Base-by-base conservation (phyloP, 2,329 filamentous ascomycete species). In the Microcyclosporella mali region DNA sequence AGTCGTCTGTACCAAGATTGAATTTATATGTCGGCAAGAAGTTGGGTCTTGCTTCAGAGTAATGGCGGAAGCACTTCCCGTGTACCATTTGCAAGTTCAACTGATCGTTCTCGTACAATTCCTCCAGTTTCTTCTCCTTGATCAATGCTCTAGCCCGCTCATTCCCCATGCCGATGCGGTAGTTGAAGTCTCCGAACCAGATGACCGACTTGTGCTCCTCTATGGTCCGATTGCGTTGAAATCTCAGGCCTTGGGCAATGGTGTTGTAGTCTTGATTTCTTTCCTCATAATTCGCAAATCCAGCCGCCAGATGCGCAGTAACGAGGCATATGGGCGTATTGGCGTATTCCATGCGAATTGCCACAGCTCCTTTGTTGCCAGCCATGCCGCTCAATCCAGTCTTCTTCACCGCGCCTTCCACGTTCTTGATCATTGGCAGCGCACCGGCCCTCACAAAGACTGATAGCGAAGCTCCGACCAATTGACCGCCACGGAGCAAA, bases 131-230 rank as follows among this genome's bases (percentile, higher is more conserved):
- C 18, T 78, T 72, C 41, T 77, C 74, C 55, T 82, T 77, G 41
- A 95, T 79, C 8, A 94, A 70, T 25, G 81, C 77, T 52, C 85
- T 82, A 6, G 88, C 86, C 46, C 76, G 81, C 30, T 95, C 88
- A 51, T 87, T 81, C 33, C 75, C 77, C 44, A 97, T 73, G 1
- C 89, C 90, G 56, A 98, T 94, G 14, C 92, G 84, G 66, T 98
- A 98, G 62, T 98, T 98, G 71, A 98, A 98, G 64, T 98, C 92
- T 4, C 92, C 92, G 32, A 95, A 76, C 90, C 92, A 98, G 40
- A 95, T 83, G 28, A 97, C 83, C 16, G 85, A 82, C 52, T 84
- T 88, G 61, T 98, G 92, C 61, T 97, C 85, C 56, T 92, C 87
- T 49, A 98, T 97, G 4, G 84, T 79, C 44, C 88, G 75, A 58